Evolutionary conservation across 2,329 filamentous ascomycete species (phyloP).

Genomic region (Alternaria arborescens): DNA sequence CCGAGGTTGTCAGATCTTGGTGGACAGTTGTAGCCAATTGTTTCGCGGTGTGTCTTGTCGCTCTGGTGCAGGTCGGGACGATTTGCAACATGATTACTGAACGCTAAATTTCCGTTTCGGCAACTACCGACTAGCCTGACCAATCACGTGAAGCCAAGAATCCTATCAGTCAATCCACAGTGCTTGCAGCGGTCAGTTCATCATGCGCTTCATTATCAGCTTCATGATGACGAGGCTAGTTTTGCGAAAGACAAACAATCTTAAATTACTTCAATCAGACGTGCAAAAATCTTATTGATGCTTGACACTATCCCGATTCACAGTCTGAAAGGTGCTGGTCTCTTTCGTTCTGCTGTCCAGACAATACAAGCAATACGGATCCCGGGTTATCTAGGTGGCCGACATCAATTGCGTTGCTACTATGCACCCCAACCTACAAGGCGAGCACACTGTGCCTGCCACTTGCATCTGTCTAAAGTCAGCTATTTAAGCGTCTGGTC

Average conservation of each 20-base stretch:
- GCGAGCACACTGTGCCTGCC: neutral
- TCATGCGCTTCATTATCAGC: neutral
- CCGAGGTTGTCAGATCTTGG: neutral
- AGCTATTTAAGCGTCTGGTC: neutral
- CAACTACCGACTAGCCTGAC: neutral
- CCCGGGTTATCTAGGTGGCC: neutral
- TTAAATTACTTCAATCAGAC: neutral
- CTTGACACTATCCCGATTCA: neutral
- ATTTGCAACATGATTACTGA: conserved; percentile 4
- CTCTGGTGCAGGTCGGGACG: neutral
- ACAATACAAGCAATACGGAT: neutral
- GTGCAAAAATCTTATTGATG: neutral
- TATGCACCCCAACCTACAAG: neutral
- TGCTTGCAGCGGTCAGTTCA: neutral
- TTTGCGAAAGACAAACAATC: neutral
- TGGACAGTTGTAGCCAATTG: neutral
- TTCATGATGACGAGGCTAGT: neutral
- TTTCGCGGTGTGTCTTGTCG: neutral
- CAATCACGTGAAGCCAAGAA: neutral
- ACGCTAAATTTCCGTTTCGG: conserved; percentile 4
- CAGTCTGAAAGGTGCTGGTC: neutral
- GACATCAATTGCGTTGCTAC: neutral
- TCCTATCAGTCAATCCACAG: neutral
- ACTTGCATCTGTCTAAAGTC: neutral
- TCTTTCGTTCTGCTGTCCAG: neutral